Evolutionary conservation across 306 rosid genomes (phyloP).

Genomic region (Carpinus viminea): DNA sequence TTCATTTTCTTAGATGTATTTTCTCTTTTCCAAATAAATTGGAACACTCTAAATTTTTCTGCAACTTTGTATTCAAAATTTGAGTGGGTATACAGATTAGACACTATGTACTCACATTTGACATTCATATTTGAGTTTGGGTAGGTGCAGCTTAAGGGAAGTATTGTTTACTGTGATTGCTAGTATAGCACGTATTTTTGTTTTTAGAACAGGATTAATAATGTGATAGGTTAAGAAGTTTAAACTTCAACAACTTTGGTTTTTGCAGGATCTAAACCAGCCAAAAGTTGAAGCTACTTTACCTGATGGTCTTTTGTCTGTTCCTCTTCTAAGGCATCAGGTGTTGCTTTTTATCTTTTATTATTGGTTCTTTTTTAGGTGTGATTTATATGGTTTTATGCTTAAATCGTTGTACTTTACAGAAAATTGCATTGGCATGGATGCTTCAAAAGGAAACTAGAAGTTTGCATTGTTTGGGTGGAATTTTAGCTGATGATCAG

Average conservation of each 20-base stretch:
- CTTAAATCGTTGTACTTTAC: conserved; percentile 34
- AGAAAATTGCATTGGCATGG: conserved; percentile 98
- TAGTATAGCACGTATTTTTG: neutral
- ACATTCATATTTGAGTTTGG: neutral
- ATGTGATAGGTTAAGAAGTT: neutral
- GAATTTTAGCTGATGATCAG: conserved; percentile 99
- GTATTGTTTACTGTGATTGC: neutral
- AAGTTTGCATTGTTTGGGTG: conserved; percentile 96
- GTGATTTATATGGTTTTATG: conserved; percentile 14
- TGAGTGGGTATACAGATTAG: neutral
- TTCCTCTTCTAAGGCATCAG: conserved; percentile 93
- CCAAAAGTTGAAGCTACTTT: conserved; percentile 64
- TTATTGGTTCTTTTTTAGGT: conserved; percentile 12
- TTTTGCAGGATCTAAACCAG: conserved; percentile 82
- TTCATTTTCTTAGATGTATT: neutral
- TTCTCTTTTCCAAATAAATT: neutral
- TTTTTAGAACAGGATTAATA: neutral
- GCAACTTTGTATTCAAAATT: neutral
- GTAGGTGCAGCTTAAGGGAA: neutral
- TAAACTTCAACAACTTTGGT: conserved; percentile 28
- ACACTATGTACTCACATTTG: neutral
- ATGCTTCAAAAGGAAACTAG: conserved; percentile 93
- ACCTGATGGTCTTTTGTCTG: conserved; percentile 83
- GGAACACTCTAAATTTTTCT: neutral
- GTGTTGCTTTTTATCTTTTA: conserved; percentile 41